Evolutionary conservation across 768 basidiomycete genomes (phyloP).

Genomic region (Auricularia auricula-judae): DNA sequence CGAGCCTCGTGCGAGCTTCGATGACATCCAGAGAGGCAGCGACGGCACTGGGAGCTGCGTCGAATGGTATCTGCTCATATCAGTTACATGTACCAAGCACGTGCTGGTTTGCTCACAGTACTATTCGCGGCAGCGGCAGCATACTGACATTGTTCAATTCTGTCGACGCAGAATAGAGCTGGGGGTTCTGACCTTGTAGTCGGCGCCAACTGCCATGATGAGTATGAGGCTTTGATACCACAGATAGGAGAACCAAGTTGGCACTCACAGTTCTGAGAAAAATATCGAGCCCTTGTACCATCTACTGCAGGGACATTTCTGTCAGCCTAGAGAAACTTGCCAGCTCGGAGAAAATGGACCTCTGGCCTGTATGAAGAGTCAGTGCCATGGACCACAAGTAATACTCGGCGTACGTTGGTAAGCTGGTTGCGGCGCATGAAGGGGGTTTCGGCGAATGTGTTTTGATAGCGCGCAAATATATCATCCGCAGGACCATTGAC

Average conservation of each 20-base stretch:
- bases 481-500: constrained; percentile 35
- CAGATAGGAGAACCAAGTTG: no score
- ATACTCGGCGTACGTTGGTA: constrained; percentile 38
- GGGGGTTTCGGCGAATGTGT: constrained; percentile 42
- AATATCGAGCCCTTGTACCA: constrained; percentile 64
- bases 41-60: constrained; percentile 48
- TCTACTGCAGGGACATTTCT: constrained; percentile 34
- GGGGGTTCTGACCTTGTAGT: constrained; percentile 49
- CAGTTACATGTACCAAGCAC: not conserved
- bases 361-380: not conserved
- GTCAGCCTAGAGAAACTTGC: constrained; percentile 2
- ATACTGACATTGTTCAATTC: constrained; percentile 22
- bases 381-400: not conserved
- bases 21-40: constrained; percentile 48
- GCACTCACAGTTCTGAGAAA: constrained; percentile 68
- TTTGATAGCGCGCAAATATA: constrained; percentile 58
- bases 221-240: no score
- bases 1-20: constrained; percentile 36
- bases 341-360: not conserved
- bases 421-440: constrained; percentile 69
- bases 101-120: constrained; percentile 29
- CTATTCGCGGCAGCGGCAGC: constrained; percentile 70
- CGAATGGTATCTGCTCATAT: constrained; percentile 29
- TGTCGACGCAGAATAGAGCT: not conserved
- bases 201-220: constrained; percentile 48